phyloP scores from a whole-genome alignment of 495 filamentous ascomycete genomes.

The Xylaria flabelliformis region DNA sequence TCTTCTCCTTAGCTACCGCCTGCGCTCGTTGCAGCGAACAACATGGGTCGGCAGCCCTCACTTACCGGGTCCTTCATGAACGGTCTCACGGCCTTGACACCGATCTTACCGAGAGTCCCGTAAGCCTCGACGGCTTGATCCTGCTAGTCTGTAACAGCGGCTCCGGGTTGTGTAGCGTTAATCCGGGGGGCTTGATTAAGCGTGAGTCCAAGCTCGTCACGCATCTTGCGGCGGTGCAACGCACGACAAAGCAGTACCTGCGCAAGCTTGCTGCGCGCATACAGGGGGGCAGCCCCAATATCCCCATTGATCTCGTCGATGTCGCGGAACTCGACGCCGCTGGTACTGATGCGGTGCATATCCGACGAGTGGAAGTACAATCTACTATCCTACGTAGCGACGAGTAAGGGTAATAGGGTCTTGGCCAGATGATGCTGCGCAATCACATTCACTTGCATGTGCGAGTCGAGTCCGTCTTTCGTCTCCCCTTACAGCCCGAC shows the following conservation, averaged over 20 bases:
- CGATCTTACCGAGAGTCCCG: neutral
- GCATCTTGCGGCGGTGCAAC: neutral
- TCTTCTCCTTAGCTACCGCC: neutral
- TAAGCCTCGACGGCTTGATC: neutral
- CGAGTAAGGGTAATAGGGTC: constrained; percentile 48
- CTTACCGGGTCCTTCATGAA: neutral
- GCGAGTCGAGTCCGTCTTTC: constrained; percentile 45
- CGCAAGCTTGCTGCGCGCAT: neutral
- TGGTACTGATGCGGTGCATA: neutral
- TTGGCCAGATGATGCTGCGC: constrained; percentile 49
- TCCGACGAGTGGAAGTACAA: neutral
- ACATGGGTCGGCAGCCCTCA: neutral
- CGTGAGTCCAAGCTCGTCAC: neutral
- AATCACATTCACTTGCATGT: constrained; percentile 50
- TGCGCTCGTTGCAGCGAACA: neutral
- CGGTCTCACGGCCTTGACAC: neutral
- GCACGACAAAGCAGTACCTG: neutral
- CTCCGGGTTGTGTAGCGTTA: neutral
- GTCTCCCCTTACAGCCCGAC: constrained; percentile 45
- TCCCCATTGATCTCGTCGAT: neutral
- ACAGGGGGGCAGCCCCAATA: neutral
- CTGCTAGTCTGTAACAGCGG: neutral
- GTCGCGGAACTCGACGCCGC: neutral
- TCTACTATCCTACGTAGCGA: constrained; percentile 26
- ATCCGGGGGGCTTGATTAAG: neutral